Percentiles rank a stretch among this genome's conserved stretches.
Evolutionary conservation across 169 alveolate genomes (phyloP).

Genomic region (Plasmodium coatneyi): DNA sequence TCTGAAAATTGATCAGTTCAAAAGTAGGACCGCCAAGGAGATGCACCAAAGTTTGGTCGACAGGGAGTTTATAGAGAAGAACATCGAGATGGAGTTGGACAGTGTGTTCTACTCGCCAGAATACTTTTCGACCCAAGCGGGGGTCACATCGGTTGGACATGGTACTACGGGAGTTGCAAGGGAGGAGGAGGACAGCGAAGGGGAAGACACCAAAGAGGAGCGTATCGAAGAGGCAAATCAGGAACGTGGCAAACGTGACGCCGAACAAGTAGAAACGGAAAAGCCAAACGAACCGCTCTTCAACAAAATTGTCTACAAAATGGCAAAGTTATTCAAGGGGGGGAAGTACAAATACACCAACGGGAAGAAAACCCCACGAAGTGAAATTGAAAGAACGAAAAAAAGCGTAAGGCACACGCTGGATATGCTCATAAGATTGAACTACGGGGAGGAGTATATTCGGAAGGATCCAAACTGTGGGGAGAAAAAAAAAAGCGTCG

Average conservation of each 20-base stretch:
- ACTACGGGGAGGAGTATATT: neutral
- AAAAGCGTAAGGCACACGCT: constrained; percentile 8
- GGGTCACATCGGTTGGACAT: neutral
- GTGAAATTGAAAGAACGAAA: constrained; percentile 1
- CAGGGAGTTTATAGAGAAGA: constrained; percentile 22
- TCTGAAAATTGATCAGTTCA: constrained; percentile 59
- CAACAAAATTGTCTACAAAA: constrained; percentile 28
- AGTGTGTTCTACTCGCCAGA: constrained; percentile 34
- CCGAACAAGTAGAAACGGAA: constrained; percentile 1
- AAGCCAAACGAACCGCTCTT: constrained; percentile 20
- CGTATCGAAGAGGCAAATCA: neutral
- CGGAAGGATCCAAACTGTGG: neutral
- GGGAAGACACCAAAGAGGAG: neutral
- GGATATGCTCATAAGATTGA: constrained; percentile 32
- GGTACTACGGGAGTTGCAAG: neutral
- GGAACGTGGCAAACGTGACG: neutral
- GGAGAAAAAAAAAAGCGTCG: neutral
- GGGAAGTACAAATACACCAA: neutral
- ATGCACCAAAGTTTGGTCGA: neutral
- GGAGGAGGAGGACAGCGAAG: neutral
- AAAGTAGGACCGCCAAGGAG: constrained; percentile 29
- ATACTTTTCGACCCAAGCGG: constrained; percentile 4
- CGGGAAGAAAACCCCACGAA: neutral
- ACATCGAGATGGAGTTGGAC: constrained; percentile 44
- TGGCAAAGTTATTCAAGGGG: constrained; percentile 41